Evolutionary conservation across 2,329 filamentous ascomycete species (phyloP).

Genomic region (Cladophialophora bantiana): DNA sequence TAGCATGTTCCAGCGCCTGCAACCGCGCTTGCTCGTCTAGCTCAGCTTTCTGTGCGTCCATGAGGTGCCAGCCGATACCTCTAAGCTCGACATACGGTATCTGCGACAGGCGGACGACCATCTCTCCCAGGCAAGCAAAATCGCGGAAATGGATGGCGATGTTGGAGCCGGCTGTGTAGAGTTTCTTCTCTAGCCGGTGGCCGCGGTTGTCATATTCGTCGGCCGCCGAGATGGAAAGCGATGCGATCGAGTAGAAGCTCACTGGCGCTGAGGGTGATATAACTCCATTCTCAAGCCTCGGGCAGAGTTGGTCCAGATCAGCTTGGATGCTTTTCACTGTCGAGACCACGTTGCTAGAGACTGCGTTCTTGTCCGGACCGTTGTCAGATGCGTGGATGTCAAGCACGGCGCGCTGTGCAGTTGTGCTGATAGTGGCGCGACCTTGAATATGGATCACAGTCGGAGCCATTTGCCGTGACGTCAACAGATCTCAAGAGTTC

Average conservation of each 20-base stretch:
- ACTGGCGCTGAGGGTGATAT: constrained; percentile 37
- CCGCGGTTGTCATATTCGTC: constrained; percentile 30
- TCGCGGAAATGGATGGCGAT: constrained; percentile 41
- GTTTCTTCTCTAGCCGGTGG: constrained; percentile 26
- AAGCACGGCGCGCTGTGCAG: constrained; percentile 26
- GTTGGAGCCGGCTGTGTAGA: constrained; percentile 36
- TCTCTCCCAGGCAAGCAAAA: constrained; percentile 38
- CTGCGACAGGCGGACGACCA: constrained; percentile 35
- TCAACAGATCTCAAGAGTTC: neutral
- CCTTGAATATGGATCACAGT: constrained; percentile 30
- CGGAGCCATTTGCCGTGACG: constrained; percentile 9
- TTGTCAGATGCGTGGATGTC: constrained; percentile 19
- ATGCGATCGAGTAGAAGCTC: constrained; percentile 31
- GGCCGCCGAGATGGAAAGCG: constrained; percentile 32
- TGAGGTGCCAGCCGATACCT: constrained; percentile 41
- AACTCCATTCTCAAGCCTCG: constrained; percentile 13
- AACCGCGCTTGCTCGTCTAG: constrained; percentile 39
- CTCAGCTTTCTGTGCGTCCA: constrained; percentile 36
- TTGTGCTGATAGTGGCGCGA: constrained; percentile 14
- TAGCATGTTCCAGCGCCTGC: constrained; percentile 40
- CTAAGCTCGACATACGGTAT: constrained; percentile 40
- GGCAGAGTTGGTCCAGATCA: constrained; percentile 15
- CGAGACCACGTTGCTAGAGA: constrained; percentile 25
- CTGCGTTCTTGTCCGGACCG: constrained; percentile 19
- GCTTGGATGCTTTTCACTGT: constrained; percentile 23